Conservation (phyloP, 306 rosid genomes). For the Acacia acuminata region DNA sequence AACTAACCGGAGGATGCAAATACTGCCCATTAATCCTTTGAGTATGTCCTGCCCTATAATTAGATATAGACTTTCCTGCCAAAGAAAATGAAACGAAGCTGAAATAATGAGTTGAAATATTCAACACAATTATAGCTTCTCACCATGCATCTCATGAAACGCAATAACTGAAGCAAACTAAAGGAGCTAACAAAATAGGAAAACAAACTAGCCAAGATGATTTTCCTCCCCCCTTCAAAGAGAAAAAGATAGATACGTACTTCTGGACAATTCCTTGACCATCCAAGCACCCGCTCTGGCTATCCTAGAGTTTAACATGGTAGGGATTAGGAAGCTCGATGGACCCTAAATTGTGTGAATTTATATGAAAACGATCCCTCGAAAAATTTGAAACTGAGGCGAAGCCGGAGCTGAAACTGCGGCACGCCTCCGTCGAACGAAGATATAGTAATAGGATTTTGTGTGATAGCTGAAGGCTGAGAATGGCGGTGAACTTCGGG, state of each 20-base stretch:
- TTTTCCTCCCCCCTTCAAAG: not conserved
- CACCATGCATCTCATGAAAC: not conserved
- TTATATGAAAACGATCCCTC: not conserved
- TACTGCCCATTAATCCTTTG: conserved; percentile 1
- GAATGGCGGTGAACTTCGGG: not conserved
- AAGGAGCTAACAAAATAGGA: not conserved
- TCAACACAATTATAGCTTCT: not conserved
- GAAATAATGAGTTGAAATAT: not conserved
- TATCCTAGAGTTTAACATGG: conserved; percentile 19
- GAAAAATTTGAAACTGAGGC: not conserved
- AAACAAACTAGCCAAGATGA: not conserved
- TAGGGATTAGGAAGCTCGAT: not conserved
- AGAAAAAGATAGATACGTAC: conserved; percentile 8
- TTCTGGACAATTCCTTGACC: conserved; percentile 11
- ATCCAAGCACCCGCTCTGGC: conserved; percentile 19
- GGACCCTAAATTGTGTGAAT: not conserved
- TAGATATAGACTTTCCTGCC: conserved; percentile 34
- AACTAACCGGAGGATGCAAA: conserved; percentile 41
- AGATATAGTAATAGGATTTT: not conserved
- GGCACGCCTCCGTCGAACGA: not conserved
- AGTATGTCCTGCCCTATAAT: conserved; percentile 19
- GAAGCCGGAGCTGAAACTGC: not conserved
- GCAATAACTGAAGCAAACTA: not conserved
- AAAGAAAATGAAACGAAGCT: conserved; percentile 12
- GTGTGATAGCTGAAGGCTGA: not conserved